These are phyloP conservation scores for Paraleonurus japonicus DNA, from an alignment of 257 asterid species.

Conservation along the genomic window DNA sequence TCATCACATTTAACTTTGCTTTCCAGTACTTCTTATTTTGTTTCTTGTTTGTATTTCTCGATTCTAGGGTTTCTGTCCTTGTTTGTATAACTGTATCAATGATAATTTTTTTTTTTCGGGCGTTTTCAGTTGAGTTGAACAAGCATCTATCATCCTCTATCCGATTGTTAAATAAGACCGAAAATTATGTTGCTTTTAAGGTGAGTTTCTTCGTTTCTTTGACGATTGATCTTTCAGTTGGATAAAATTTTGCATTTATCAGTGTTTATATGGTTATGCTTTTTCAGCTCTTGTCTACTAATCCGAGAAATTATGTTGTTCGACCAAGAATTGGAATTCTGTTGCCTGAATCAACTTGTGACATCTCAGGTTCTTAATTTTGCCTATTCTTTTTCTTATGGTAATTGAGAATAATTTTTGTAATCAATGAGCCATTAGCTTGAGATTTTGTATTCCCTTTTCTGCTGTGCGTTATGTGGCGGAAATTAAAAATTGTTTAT, in stretches of 20 bases:
- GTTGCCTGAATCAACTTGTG: conserved; percentile 47
- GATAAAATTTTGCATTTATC: neutral
- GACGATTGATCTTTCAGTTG: neutral
- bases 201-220: conserved; percentile 29
- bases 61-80: neutral
- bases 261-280: conserved; percentile 10
- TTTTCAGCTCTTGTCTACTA: conserved; percentile 41
- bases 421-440: neutral
- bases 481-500: no score
- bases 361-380: conserved; percentile 38
- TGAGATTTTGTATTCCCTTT: neutral
- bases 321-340: conserved; percentile 55
- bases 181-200: conserved; percentile 58
- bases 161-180: conserved; percentile 47
- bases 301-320: conserved; percentile 61
- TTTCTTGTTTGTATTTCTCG: no score
- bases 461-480: neutral
- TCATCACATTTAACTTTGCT: conserved; percentile 13
- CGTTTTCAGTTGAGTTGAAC: conserved; percentile 53
- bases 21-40: neutral
- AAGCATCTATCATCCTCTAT: conserved; percentile 53
- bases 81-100: conserved; percentile 11
- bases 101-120: neutral
- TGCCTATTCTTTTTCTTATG: neutral
- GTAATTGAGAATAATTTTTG: neutral